phyloP scores from a whole-genome alignment of 2,329 filamentous ascomycete species.

The Cladophialophora exuberans region DNA sequence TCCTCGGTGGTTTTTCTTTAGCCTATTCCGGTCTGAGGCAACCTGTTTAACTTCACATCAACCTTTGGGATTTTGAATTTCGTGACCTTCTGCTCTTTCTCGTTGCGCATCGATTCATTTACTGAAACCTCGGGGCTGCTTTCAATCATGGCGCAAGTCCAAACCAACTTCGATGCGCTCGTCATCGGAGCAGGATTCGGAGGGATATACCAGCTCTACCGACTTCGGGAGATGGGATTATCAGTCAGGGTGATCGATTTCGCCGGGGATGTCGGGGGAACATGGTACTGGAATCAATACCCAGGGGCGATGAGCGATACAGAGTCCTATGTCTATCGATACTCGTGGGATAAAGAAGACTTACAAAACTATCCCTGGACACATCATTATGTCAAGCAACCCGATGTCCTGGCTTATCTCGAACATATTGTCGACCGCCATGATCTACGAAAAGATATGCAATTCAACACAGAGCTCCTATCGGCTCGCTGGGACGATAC shows the following conservation, averaged over 20 bases:
- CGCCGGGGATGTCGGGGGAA: constrained; percentile 47
- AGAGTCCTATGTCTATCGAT: constrained; percentile 36
- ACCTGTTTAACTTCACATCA: background rate
- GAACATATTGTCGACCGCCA: constrained; percentile 51
- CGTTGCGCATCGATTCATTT: background rate
- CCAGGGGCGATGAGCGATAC: constrained; percentile 42
- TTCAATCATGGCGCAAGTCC: background rate
- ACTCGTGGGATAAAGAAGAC: constrained; percentile 43
- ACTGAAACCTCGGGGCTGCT: too few species aligned
- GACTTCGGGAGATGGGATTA: constrained; percentile 54
- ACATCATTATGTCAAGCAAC: constrained; percentile 28
- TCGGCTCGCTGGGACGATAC: constrained; percentile 45
- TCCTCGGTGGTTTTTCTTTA: too few species aligned
- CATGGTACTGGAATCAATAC: constrained; percentile 45
- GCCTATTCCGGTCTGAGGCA: background rate
- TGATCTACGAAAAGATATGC: constrained; percentile 48
- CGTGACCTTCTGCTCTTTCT: background rate
- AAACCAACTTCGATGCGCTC: constrained; percentile 33
- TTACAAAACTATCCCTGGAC: constrained; percentile 24
- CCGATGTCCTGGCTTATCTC: constrained; percentile 52
- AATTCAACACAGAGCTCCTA: constrained; percentile 49
- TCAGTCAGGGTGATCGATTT: constrained; percentile 57
- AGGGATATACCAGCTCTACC: constrained; percentile 58
- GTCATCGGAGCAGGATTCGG: constrained; percentile 39
- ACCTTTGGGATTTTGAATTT: background rate